These are phyloP conservation scores for Xylariaceae sp. DNA, from an alignment of 2,329 filamentous ascomycete species.

Conservation along the genomic window DNA sequence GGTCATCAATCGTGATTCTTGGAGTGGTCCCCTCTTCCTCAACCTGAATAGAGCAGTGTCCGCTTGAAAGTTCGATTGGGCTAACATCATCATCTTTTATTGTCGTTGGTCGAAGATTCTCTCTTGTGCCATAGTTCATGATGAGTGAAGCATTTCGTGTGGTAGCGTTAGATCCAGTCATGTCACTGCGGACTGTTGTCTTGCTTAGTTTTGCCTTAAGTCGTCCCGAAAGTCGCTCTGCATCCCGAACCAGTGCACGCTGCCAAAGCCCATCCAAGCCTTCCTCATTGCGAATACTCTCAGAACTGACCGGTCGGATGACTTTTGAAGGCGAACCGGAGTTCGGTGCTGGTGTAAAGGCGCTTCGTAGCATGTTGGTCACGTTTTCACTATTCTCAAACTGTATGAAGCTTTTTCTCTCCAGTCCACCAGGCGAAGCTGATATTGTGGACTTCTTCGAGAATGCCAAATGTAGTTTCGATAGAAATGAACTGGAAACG, in stretches of 20 bases:
- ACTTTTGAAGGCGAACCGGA: background rate
- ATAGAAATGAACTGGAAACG: slow-evolving; percentile 33
- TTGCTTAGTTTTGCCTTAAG: slow-evolving; percentile 7
- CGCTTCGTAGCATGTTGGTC: background rate
- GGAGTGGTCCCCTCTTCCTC: background rate
- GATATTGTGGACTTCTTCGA: slow-evolving; percentile 31
- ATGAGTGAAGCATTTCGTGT: background rate
- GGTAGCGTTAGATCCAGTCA: background rate
- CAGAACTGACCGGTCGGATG: background rate
- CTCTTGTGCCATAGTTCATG: no score
- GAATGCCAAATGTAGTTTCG: slow-evolving; percentile 36
- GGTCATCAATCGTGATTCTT: background rate
- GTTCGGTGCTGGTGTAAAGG: background rate
- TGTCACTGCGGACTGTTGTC: slow-evolving; percentile 1
- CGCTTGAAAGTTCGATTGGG: background rate
- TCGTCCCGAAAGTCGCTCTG: slow-evolving; percentile 5
- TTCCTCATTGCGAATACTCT: background rate
- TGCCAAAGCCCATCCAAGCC: slow-evolving; percentile 14
- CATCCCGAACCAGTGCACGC: slow-evolving; percentile 11
- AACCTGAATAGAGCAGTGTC: background rate
- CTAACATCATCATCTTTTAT: no score
- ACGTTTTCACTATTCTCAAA: background rate
- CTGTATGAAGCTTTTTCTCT: slow-evolving; percentile 3
- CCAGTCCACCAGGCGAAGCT: slow-evolving; percentile 13
- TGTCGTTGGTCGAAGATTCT: no score